phyloP scores from a whole-genome alignment of 371 early-diverging fungal genomes.

The Lichtheimia ornata region DNA sequence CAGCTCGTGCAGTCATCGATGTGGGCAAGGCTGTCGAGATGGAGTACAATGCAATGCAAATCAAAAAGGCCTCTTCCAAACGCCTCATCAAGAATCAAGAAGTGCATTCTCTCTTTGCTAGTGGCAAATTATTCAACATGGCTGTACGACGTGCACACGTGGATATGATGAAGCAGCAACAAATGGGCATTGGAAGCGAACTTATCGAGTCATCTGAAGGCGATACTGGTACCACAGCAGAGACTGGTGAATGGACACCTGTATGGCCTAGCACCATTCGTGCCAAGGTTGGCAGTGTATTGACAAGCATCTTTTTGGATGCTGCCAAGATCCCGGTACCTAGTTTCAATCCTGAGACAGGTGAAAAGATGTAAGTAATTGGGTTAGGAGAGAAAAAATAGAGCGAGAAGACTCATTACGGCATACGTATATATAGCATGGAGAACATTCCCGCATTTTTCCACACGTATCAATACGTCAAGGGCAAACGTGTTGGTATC shows the following conservation, averaged over 20 bases:
- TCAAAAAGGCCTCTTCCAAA: constrained; percentile 50
- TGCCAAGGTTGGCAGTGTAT: constrained; percentile 67
- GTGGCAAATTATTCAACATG: constrained; percentile 78
- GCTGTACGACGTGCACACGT: constrained; percentile 72
- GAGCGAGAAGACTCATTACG: too few species aligned
- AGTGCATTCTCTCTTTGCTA: constrained; percentile 63
- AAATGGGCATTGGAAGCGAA: constrained; percentile 14
- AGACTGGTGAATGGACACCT: constrained; percentile 56
- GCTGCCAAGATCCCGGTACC: constrained; percentile 72
- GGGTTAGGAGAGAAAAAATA: too few species aligned
- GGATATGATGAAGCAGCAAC: constrained; percentile 52
- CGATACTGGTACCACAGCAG: constrained; percentile 33
- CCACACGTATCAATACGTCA: constrained; percentile 68
- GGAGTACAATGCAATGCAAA: constrained; percentile 81
- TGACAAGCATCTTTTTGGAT: constrained; percentile 75
- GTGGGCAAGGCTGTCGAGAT: constrained; percentile 83
- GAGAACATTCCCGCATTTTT: constrained; percentile 81
- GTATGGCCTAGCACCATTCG: constrained; percentile 67
- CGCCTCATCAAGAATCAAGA: constrained; percentile 38
- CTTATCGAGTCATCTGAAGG: constrained; percentile 20
- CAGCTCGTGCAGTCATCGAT: constrained; percentile 60
- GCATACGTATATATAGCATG: constrained; percentile 13
- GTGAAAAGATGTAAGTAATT: constrained; percentile 41
- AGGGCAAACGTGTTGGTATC: constrained; percentile 75
- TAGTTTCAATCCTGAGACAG: constrained; percentile 59